These are phyloP conservation scores for Penicillium olsonii DNA, from an alignment of 2,329 filamentous ascomycete genomes.

Conservation along the genomic window DNA sequence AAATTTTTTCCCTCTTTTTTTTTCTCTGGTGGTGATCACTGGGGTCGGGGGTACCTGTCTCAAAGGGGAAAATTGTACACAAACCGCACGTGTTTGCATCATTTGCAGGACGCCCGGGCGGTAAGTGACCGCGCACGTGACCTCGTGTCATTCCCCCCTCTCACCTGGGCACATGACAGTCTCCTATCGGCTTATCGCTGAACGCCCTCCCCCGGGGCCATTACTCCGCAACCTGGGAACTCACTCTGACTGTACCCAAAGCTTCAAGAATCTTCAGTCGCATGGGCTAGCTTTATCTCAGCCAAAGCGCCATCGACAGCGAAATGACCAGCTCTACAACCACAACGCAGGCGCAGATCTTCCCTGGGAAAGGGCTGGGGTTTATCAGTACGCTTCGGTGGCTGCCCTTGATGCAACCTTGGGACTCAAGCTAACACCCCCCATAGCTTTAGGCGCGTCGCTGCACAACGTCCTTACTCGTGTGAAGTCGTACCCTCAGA, in stretches of 20 bases:
- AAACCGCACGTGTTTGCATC: slow-evolving; percentile 5
- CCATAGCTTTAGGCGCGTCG: slow-evolving; percentile 79
- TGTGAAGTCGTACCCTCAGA: slow-evolving; percentile 81
- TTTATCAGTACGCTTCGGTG: slow-evolving; percentile 52
- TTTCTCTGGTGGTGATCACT: slow-evolving; percentile 9
- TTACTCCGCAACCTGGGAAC: too few species aligned
- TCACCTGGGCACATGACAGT: slow-evolving; percentile 28
- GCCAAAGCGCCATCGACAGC: slow-evolving; percentile 9
- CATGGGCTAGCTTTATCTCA: neutral
- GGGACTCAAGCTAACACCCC: slow-evolving; percentile 29
- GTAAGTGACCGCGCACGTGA: slow-evolving; percentile 29
- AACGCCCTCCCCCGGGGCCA: too few species aligned
- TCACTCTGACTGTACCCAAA: too few species aligned
- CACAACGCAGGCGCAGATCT: slow-evolving; percentile 57
- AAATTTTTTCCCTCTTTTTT: neutral
- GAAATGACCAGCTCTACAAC: slow-evolving; percentile 39
- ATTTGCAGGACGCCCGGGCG: slow-evolving; percentile 11
- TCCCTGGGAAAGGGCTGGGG: slow-evolving; percentile 67
- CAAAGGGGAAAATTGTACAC: slow-evolving; percentile 7
- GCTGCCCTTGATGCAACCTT: neutral
- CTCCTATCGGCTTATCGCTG: slow-evolving; percentile 12
- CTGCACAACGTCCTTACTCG: slow-evolving; percentile 86
- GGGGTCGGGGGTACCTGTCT: slow-evolving; percentile 3
- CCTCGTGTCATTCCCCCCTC: slow-evolving; percentile 8
- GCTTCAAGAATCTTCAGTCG: neutral